Percentiles rank a stretch among this genome's conserved stretches.
These are phyloP conservation scores for Komagataella phaffii DNA, from an alignment of 805 yeast species.

Conservation along the genomic window DNA sequence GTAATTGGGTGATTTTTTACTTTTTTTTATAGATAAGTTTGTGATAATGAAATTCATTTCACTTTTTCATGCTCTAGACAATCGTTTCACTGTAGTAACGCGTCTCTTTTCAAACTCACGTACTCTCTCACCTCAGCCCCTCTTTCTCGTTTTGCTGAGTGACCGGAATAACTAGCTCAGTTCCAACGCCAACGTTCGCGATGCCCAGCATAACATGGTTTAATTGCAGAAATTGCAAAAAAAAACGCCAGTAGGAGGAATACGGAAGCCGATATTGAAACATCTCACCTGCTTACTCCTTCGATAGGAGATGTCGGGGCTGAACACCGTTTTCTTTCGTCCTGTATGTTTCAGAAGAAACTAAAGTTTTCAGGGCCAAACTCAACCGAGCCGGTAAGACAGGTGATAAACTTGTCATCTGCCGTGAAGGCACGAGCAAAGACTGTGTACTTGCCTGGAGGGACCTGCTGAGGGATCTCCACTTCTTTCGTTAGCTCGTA, in stretches of 20 bases:
- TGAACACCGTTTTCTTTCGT: neutral
- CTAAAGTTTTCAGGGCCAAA: constrained; percentile 21
- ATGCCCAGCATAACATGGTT: neutral
- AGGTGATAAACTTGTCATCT: constrained; percentile 71
- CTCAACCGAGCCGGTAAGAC: constrained; percentile 63
- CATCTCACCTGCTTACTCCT: neutral
- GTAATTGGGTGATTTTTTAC: neutral
- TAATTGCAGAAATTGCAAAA: neutral
- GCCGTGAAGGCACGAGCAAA: constrained; percentile 82
- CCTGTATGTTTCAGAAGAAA: neutral
- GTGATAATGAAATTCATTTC: too few relatives aligned
- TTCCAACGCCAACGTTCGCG: neutral
- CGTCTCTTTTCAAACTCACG: neutral
- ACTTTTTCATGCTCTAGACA: neutral
- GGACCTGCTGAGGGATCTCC: constrained; percentile 82
- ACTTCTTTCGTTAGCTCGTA: constrained; percentile 58
- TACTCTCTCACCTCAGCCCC: neutral
- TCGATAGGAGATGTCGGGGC: neutral
- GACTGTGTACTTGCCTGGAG: constrained; percentile 87
- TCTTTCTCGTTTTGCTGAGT: neutral
- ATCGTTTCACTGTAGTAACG: neutral
- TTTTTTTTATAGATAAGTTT: too few relatives aligned
- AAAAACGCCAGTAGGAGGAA: too few relatives aligned
- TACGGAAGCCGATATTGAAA: too few relatives aligned
- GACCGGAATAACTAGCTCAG: neutral